Evolutionary conservation across 441 rosid genomes (phyloP), one percentile per base, ranked within the genome.

Genomic region (Erodium moschatum): DNA sequence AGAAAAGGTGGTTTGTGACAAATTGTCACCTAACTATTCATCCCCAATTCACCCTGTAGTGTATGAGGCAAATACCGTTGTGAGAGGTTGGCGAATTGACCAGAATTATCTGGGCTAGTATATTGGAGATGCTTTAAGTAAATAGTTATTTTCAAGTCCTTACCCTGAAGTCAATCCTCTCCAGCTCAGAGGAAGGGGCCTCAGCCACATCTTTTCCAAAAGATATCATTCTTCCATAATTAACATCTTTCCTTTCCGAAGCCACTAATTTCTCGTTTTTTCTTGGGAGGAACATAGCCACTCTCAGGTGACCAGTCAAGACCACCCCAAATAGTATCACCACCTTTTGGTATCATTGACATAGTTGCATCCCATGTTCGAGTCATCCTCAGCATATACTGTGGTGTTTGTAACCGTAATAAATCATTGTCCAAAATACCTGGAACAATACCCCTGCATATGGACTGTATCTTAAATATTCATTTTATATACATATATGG

Each of bases 291-390:
- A 60, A 56, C 15, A 76, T 80, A 80, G 69, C 78, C 85, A 70
- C 87, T 85, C 81, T 94, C 99, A 0, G 97, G 99, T 3, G 99
- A 83, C 97, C 96, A 86, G 67, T 91, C 94, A 72, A 90, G 83
- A 80, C 81, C 87, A 63, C 99, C 99, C 99, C 99, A 94, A 64
- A 94, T 85, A 18, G 89, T 88, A 66, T 87, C 91, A 67, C 99
- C 99, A 35, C 99, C 99, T 84, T 78, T 91, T n/a, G 97, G 97
- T 79, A 94, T 67, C 96, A 94, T 89, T 27, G 97, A 94, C 97
- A 90, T 90, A 35, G 97, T 91, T 65, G 97, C 87, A 83, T 94
- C 99, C 97, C 97, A 94, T 5, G 92, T 80, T 20, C 95, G 89
- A 67, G 89, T 83, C 97, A 90, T 90, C 79, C 79, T 85, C 97